A percentile compares a stretch with the other conserved stretches of the same genome.
These are phyloP conservation scores for Kalaharituber pfeilii DNA, from an alignment of 2,329 filamentous ascomycete genomes.

Conservation along the genomic window DNA sequence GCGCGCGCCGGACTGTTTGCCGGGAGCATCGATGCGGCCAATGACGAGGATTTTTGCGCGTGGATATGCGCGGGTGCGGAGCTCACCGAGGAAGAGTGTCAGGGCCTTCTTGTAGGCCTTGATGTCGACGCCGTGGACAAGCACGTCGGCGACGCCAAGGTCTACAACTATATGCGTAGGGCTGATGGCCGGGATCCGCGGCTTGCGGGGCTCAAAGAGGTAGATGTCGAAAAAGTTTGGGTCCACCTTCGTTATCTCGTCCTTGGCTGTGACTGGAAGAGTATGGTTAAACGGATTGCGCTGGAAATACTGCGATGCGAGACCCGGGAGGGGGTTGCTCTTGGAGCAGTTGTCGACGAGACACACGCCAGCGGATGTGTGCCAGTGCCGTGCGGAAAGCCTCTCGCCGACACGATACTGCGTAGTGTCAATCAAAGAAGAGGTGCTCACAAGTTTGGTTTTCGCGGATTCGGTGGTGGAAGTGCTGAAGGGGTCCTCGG, in stretches of 20 bases:
- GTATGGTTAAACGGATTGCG: neutral
- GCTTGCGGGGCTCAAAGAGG: constrained; percentile 8
- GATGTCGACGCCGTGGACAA: constrained; percentile 12
- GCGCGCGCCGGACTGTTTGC: neutral
- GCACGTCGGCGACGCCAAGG: constrained; percentile 17
- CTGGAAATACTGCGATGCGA: neutral
- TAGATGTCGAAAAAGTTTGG: too few relatives aligned
- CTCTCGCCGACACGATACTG: constrained; percentile 19
- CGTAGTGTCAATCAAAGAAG: constrained; percentile 10
- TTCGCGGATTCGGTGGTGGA: neutral
- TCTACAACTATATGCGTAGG: constrained; percentile 16
- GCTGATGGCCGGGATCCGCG: constrained; percentile 1
- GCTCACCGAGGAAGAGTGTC: constrained; percentile 16
- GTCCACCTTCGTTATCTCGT: constrained; percentile 13
- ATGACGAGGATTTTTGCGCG: constrained; percentile 18
- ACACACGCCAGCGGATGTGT: constrained; percentile 13
- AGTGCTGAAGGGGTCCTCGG: neutral
- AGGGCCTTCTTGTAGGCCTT: constrained; percentile 15
- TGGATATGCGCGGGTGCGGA: constrained; percentile 18
- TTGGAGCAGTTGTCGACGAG: constrained; percentile 4
- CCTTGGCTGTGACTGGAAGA: neutral
- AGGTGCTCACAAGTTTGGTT: neutral
- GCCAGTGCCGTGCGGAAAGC: constrained; percentile 18
- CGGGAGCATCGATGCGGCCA: constrained; percentile 2
- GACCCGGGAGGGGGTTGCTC: constrained; percentile 4